These are phyloP conservation scores for Neurospora sp. DNA, from an alignment of 495 filamentous ascomycete genomes.

Conservation along the genomic window DNA sequence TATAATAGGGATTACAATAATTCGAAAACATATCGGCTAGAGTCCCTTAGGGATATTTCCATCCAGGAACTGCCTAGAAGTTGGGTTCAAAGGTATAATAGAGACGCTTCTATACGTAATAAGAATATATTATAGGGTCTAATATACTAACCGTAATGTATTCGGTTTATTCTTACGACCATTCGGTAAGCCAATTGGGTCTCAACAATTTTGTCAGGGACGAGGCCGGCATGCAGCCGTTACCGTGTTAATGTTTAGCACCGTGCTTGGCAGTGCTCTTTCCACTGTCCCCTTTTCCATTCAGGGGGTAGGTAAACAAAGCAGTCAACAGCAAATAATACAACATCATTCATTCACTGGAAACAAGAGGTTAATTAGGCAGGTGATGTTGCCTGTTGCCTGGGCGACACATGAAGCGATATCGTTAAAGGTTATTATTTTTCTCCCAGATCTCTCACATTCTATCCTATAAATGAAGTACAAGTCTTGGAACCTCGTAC, in stretches of 20 bases:
- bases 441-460: neutral
- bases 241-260: neutral
- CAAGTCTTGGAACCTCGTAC: neutral
- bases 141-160: too few relatives aligned
- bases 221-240: neutral
- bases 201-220: too few relatives aligned
- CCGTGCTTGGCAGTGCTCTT: neutral
- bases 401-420: neutral
- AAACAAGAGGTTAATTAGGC: neutral
- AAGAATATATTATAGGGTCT: too few relatives aligned
- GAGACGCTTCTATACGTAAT: too few relatives aligned
- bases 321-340: neutral
- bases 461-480: neutral
- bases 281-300: neutral
- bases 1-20: too few relatives aligned
- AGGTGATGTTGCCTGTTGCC: neutral
- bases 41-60: too few relatives aligned
- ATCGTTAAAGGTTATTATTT: neutral
- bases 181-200: too few relatives aligned
- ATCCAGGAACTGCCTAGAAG: too few relatives aligned
- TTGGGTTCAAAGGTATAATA: too few relatives aligned
- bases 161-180: too few relatives aligned
- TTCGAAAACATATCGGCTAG: too few relatives aligned
- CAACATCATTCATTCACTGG: neutral
- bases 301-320: neutral